Percentiles rank a stretch among this genome's conserved stretches.
phyloP scores from a whole-genome alignment of 768 basidiomycete genomes.

The Tricholoma flavovirens region DNA sequence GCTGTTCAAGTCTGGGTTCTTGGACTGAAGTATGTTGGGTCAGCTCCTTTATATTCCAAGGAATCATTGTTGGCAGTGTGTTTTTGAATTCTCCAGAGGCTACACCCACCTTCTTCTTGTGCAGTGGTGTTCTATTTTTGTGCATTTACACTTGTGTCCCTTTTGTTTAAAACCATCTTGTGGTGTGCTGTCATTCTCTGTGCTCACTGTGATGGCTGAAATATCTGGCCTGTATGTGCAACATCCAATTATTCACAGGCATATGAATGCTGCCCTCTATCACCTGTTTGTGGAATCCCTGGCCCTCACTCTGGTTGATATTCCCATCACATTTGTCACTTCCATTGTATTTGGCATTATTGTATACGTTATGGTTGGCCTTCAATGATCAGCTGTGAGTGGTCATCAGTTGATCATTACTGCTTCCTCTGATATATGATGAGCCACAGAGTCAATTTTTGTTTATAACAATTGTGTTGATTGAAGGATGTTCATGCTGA shows the following conservation, averaged over 20 bases:
- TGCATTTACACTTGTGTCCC: constrained; percentile 26
- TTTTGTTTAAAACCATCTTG: background rate
- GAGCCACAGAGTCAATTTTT: constrained; percentile 52
- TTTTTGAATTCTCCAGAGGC: constrained; percentile 51
- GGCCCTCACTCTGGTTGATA: too few relatives aligned
- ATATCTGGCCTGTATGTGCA: constrained; percentile 45
- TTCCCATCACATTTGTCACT: too few relatives aligned
- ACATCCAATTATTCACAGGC: constrained; percentile 56
- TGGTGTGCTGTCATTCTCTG: constrained; percentile 9
- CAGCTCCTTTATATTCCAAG: constrained; percentile 50
- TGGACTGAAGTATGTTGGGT: background rate
- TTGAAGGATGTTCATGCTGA: constrained; percentile 4
- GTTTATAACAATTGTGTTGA: constrained; percentile 30
- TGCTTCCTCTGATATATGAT: background rate
- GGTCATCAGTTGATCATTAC: constrained; percentile 25
- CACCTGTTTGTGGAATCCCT: constrained; percentile 20
- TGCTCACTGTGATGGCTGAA: constrained; percentile 13
- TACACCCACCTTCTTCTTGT: constrained; percentile 62
- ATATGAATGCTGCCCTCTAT: constrained; percentile 55
- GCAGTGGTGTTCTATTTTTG: constrained; percentile 77
- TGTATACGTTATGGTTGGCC: constrained; percentile 63
- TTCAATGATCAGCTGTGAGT: too few relatives aligned
- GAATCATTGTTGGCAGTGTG: constrained; percentile 52
- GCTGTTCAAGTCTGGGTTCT: too few relatives aligned
- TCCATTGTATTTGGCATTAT: constrained; percentile 39